These are phyloP conservation scores for Penicillium sp. DNA, from an alignment of 2,329 filamentous ascomycete species.

Conservation along the genomic window DNA sequence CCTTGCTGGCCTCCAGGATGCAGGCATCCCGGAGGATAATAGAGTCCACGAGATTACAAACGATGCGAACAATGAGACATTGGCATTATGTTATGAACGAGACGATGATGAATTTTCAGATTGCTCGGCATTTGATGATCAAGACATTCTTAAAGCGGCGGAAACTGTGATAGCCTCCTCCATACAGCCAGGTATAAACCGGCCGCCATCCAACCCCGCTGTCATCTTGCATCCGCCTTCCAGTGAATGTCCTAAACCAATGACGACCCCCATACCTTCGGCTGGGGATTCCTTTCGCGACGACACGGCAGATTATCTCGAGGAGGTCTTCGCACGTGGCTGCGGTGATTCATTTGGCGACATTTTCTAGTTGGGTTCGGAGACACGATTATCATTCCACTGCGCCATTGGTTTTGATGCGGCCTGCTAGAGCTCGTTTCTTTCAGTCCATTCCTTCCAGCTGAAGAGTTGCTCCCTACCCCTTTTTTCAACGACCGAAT, in stretches of 20 bases:
- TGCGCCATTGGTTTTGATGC: not conserved
- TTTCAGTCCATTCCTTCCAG: not conserved
- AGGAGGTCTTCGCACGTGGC: constrained; percentile 24
- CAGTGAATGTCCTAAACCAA: not conserved
- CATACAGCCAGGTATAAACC: not conserved
- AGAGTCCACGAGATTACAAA: not conserved
- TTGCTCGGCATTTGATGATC: constrained; percentile 38
- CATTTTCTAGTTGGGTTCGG: constrained; percentile 13
- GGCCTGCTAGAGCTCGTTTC: not conserved
- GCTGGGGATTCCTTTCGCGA: constrained; percentile 38
- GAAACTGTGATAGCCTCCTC: constrained; percentile 17
- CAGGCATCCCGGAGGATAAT: not conserved
- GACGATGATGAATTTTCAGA: constrained; percentile 40
- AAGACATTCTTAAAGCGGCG: constrained; percentile 31
- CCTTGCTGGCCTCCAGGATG: constrained; percentile 14
- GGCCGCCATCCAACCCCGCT: constrained; percentile 1
- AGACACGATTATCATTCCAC: not conserved
- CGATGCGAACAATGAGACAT: not conserved
- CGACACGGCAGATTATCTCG: constrained; percentile 37
- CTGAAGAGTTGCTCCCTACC: not conserved
- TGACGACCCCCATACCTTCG: constrained; percentile 12
- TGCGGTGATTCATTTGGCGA: constrained; percentile 24
- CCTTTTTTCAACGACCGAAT: not conserved
- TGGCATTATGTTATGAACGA: constrained; percentile 4
- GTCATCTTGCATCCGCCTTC: constrained; percentile 7